Base-by-base conservation (phyloP, 345 rosid genomes). In the Dipteronia dyeriana region DNA sequence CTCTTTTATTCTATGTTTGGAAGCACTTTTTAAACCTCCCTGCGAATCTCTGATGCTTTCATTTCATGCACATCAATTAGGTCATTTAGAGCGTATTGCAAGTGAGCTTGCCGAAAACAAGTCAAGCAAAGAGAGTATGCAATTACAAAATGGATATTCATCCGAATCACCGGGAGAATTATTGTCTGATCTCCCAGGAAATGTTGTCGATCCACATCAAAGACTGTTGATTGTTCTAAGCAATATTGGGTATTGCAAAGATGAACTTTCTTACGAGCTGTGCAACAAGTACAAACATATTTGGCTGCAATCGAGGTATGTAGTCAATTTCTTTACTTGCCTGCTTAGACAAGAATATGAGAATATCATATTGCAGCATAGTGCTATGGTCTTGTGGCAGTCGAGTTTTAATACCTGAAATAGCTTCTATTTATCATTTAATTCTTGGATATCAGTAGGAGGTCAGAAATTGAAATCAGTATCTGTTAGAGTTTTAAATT, bases 181-280 rank as follows among this genome's bases (percentile, higher is more conserved):
- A 69, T 83, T 82, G 41, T 83, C 82, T 76, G 85, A 88, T 79
- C 82, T 86, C 79, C 85, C 84, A 76, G 98, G 91, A 87, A 86
- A 84, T 89, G 76, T 89, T 81, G 86, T 79, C 79, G 90, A 88
- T 90, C 86, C 94, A 60, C 99, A 87, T 85, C 86, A 88, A 79
- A 87, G 82, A 64, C 82, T 96, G 85, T 81, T 96, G 76, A 89
- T 96, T 74, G 94, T 96, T 75, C 85, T 92, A 47, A 96, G 99
- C 79, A 94, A 96, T 85, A 88, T 94, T 63, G 99, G 98, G 70
- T 94, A 91, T 76, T 96, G 99, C 94, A 96, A 92, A 87, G 99
- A 92, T 57, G 99, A 94, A 77, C 92, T 96, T 81, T 85, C 91
- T 25, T 78, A 78, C 9, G 97, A 92, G 88, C 81, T 96, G 85